Evolutionary conservation across 495 filamentous ascomycete species (phyloP), one percentile per base, ranked within the genome.

Genomic region (Immersiella caudata): DNA sequence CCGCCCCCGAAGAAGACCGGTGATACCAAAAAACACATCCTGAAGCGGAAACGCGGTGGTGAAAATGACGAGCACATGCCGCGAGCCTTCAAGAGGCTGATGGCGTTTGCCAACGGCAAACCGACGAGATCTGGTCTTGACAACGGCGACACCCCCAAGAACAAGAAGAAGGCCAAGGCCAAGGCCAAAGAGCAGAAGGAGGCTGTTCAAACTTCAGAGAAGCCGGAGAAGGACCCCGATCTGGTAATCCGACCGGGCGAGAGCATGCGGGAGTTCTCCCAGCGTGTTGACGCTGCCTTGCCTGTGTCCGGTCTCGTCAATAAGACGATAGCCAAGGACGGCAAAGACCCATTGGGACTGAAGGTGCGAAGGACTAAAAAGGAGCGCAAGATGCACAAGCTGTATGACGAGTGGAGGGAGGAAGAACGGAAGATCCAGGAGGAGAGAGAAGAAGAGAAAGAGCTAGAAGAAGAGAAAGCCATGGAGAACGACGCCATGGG

Each of bases 231-330:
- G 27, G 57, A 69, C 12, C 33, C 60, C 1, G 74, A 79, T 7
- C 68, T 85, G 6, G 91, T 83, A 57, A 97, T 99, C 60, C 81
- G 86, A 12, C 93, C 93, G 0, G 91, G 91, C 21, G 95, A 99
- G 78, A 83, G 85, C 26, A 81, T 99, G 66, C 87, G 87, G 1
- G 91, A 95, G 64, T 99, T 96, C 75, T 80, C 87, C 2, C 89
- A 91, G 49, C 88, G 95, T 6, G 95, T 99, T 8, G 90, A 98
- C 72, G 90, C 91, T 27, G 89, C 91, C 1, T 79, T 99, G 24
- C 95, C 95, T 0, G 75, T 99, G 11, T 79, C 87, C 20, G 85
- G 83, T 0, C 78, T 91, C 68, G 85, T 89, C 21, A 85, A 78
- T 70, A 84, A 86, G 60, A 79, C 80, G 4, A 52, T 2, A 22